These are phyloP conservation scores for Botrytis hyacinthi DNA, from an alignment of 2,329 filamentous ascomycete species.

Conservation along the genomic window DNA sequence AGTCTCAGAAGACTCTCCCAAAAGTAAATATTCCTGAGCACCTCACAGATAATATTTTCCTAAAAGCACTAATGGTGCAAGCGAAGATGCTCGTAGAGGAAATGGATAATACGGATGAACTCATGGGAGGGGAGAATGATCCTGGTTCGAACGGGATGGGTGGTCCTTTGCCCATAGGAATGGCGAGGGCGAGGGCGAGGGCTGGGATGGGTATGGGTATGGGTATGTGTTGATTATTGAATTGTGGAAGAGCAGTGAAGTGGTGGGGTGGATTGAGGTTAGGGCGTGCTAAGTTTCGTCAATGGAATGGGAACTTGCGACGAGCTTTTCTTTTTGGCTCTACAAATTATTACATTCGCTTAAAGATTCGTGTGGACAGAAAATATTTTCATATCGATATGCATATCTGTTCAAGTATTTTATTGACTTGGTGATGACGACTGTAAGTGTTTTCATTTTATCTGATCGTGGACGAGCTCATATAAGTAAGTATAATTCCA, in stretches of 20 bases:
- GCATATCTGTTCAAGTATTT: too few relatives aligned
- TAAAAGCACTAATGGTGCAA: slow-evolving; percentile 30
- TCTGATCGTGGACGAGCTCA: not conserved
- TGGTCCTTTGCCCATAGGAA: not conserved
- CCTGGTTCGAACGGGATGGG: not conserved
- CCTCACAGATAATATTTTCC: slow-evolving; percentile 28
- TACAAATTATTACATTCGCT: not conserved
- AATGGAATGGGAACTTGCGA: not conserved
- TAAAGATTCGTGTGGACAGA: not conserved
- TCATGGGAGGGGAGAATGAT: not conserved
- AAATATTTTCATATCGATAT: not conserved
- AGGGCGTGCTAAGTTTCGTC: rapidly evolving
- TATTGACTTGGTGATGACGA: not conserved
- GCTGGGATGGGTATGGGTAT: too few relatives aligned
- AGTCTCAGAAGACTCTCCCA: slow-evolving; percentile 17
- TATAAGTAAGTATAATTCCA: not conserved
- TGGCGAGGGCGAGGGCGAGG: not conserved
- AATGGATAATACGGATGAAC: slow-evolving; percentile 32
- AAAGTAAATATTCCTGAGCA: slow-evolving; percentile 27
- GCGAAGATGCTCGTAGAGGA: slow-evolving; percentile 31
- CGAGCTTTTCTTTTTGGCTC: not conserved
- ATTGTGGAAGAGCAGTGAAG: not conserved
- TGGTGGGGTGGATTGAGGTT: not conserved
- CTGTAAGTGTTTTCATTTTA: not conserved
- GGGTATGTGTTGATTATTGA: not conserved